Evolutionary conservation across 177 flowering plant genomes (phyloP).

Genomic region (Vitis hybrid): DNA sequence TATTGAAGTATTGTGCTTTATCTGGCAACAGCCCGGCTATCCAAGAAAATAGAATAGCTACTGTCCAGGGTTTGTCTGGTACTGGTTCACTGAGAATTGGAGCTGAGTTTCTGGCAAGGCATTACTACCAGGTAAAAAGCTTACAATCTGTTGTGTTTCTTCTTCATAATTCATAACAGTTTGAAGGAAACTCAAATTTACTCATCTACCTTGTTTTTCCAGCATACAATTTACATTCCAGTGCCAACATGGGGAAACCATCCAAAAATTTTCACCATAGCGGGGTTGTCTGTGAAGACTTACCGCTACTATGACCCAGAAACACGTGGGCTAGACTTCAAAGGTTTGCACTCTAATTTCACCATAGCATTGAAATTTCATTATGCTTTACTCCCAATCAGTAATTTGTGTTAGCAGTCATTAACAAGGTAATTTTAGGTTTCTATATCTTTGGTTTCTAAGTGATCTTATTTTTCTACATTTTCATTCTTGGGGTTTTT

Average conservation of each 20-base stretch:
- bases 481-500: too few relatives aligned
- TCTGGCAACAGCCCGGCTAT: conserved; percentile 12
- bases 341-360: not conserved
- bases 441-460: too few relatives aligned
- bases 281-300: conserved; percentile 4
- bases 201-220: not conserved
- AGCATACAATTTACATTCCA: conserved; percentile 8
- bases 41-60: conserved; percentile 17
- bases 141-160: not conserved
- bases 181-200: not conserved
- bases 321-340: conserved; percentile 3
- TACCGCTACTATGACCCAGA: conserved; percentile 8
- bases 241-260: conserved; percentile 11
- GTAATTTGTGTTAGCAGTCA: too few relatives aligned
- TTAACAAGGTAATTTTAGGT: too few relatives aligned
- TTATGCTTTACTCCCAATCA: too few relatives aligned
- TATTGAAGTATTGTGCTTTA: not conserved
- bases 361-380: too few relatives aligned
- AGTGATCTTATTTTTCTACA: too few relatives aligned
- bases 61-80: conserved; percentile 21
- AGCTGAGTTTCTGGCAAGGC: conserved; percentile 20
- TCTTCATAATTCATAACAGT: not conserved
- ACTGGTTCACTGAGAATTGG: conserved; percentile 20
- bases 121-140: conserved; percentile 11
- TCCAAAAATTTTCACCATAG: conserved; percentile 1